phyloP scores from a whole-genome alignment of 129 eudicot genomes.

The Pulicaria dysenterica region DNA sequence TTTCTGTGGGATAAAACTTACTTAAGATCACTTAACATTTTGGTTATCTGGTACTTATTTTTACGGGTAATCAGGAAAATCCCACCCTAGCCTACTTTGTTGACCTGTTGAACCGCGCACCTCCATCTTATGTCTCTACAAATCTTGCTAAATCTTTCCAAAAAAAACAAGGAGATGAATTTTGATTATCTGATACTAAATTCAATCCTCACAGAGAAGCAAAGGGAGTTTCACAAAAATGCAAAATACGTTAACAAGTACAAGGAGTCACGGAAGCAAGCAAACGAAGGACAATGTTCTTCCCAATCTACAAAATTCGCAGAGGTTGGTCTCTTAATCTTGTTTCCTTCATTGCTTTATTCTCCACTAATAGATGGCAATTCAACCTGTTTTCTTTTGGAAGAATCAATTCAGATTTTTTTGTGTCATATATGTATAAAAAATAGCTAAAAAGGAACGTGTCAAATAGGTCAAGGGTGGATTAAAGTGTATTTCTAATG shows the following conservation, averaged over 20 bases:
- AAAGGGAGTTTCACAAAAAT: constrained; percentile 77
- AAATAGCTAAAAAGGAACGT: neutral
- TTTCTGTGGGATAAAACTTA: neutral
- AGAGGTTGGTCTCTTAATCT: constrained; percentile 43
- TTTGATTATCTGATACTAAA: neutral
- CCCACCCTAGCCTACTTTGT: too few species aligned
- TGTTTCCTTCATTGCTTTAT: constrained; percentile 11
- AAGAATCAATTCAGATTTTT: neutral
- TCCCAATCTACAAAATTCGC: constrained; percentile 28
- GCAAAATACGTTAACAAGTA: constrained; percentile 78
- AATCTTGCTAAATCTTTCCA: too few species aligned
- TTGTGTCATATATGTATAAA: neutral
- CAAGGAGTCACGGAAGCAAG: constrained; percentile 60
- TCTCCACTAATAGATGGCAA: neutral
- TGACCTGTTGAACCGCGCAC: too few species aligned
- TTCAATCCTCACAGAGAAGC: constrained; percentile 56
- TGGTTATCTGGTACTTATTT: too few species aligned
- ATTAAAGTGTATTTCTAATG: too few species aligned
- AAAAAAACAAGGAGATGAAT: too few species aligned
- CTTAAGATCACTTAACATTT: neutral
- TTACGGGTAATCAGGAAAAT: too few species aligned
- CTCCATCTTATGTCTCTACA: too few species aligned
- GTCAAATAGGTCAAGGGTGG: too few species aligned
- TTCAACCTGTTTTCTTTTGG: neutral
- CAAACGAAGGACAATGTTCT: constrained; percentile 38